Evolutionary conservation across 176 grass and related monocot genomes (phyloP).

Genomic region (Saccharum spontaneum): DNA sequence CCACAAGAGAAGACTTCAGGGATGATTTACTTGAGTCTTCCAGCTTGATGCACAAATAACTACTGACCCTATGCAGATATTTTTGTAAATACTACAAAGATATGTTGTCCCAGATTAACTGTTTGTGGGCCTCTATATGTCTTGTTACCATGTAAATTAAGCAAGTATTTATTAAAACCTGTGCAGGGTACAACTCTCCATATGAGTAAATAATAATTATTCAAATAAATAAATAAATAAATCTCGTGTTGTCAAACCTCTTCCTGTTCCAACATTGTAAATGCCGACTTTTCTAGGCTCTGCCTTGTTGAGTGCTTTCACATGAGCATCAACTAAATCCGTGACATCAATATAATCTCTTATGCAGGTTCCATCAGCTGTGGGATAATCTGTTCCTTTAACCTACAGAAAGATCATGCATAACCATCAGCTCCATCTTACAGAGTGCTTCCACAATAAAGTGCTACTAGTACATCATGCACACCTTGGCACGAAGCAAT

Average conservation of each 20-base stretch:
- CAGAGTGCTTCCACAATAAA: not conserved
- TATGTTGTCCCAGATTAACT: not conserved
- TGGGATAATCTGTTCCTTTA: constrained; percentile 77
- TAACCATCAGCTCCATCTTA: constrained; percentile 22
- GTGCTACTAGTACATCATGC: not conserved
- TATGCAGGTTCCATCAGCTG: constrained; percentile 79
- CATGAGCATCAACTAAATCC: constrained; percentile 84
- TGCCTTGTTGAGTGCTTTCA: constrained; percentile 81
- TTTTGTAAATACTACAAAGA: not conserved
- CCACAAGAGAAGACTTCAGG: not conserved
- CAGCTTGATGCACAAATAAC: not conserved
- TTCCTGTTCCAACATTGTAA: constrained; percentile 87
- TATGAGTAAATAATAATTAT: not conserved
- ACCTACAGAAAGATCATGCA: constrained; percentile 44
- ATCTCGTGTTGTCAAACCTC: constrained; percentile 44
- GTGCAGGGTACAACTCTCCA: not conserved
- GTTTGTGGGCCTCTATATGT: not conserved
- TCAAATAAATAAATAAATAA: constrained; percentile 18
- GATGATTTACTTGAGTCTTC: constrained; percentile 26
- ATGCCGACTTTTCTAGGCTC: constrained; percentile 68
- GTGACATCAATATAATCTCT: constrained; percentile 91
- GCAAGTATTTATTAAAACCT: not conserved
- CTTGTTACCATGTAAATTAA: constrained; percentile 24
- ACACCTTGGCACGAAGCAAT: constrained; percentile 11
- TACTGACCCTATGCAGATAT: not conserved